Conservation (phyloP, 768 basidiomycete genomes). For the Agrocybe praecox region DNA sequence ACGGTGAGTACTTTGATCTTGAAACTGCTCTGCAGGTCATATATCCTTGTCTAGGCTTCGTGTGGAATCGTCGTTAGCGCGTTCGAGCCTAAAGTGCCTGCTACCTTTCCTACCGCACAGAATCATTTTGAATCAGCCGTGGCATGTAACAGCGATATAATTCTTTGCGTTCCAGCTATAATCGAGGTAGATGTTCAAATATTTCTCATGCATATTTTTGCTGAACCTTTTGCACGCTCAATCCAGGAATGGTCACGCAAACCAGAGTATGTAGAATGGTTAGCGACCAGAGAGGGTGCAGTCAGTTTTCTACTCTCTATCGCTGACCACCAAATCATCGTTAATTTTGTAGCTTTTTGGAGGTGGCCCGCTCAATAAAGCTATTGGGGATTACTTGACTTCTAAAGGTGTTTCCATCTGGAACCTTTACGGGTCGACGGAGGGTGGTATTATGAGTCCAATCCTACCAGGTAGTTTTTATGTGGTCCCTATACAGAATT, state of each 20-base stretch:
- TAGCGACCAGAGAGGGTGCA: slow-evolving; percentile 4
- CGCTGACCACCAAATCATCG: too few species aligned
- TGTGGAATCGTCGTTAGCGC: neutral
- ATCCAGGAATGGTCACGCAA: slow-evolving; percentile 6
- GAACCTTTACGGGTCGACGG: slow-evolving; percentile 8
- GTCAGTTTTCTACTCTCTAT: neutral
- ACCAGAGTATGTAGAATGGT: slow-evolving; percentile 7
- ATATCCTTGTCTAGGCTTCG: too few species aligned
- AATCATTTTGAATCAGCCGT: neutral
- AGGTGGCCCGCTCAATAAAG: slow-evolving; percentile 10
- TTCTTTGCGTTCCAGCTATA: neutral
- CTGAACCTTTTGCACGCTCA: too few species aligned
- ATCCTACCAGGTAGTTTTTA: slow-evolving; percentile 5
- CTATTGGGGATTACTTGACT: slow-evolving; percentile 5
- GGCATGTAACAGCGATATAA: neutral
- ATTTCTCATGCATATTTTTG: too few species aligned
- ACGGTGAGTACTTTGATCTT: neutral
- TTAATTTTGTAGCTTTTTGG: slow-evolving; percentile 12
- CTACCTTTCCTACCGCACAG: neutral
- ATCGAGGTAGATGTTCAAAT: neutral
- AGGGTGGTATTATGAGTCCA: slow-evolving; percentile 8
- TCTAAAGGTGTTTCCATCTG: slow-evolving; percentile 7
- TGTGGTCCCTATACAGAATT: neutral
- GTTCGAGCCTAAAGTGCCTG: neutral
- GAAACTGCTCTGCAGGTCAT: too few species aligned